phyloP scores from a whole-genome alignment of 345 rosid species.

The Psidium friedrichsthalianum region DNA sequence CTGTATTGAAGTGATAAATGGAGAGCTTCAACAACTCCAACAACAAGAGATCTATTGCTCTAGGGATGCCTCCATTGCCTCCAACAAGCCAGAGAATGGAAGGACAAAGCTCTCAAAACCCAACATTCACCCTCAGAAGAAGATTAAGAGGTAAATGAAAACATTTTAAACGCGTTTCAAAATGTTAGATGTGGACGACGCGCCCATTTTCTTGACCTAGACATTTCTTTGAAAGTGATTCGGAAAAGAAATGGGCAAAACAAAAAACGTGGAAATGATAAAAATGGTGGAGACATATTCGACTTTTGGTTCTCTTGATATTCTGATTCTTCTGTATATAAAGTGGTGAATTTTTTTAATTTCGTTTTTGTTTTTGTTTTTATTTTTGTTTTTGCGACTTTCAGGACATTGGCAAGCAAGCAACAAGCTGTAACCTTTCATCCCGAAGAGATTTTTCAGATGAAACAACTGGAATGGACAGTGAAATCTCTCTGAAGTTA shows the following conservation, averaged over 20 bases:
- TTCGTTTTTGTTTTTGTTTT: background rate
- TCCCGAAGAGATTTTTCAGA: background rate
- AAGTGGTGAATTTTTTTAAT: background rate
- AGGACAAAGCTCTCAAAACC: background rate
- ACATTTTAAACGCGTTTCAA: background rate
- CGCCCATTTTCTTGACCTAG: background rate
- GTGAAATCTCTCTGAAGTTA: background rate
- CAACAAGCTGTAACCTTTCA: background rate
- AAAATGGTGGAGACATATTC: too few relatives aligned
- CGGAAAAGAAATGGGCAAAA: too few relatives aligned
- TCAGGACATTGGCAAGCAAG: background rate
- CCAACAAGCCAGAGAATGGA: conserved; percentile 5
- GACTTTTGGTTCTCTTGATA: background rate
- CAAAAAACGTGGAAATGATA: too few relatives aligned
- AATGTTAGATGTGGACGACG: background rate
- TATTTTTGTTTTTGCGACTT: background rate
- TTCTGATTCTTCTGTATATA: background rate
- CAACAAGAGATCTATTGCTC: background rate
- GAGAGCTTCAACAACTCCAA: background rate
- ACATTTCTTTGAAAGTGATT: background rate
- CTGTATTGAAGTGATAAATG: background rate
- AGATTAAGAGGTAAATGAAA: background rate
- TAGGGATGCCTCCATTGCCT: background rate
- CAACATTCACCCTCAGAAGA: background rate
- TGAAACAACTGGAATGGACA: background rate